These are phyloP conservation scores for Domatiomyces catenatus DNA, from an alignment of 2,329 filamentous ascomycete species.

Conservation along the genomic window DNA sequence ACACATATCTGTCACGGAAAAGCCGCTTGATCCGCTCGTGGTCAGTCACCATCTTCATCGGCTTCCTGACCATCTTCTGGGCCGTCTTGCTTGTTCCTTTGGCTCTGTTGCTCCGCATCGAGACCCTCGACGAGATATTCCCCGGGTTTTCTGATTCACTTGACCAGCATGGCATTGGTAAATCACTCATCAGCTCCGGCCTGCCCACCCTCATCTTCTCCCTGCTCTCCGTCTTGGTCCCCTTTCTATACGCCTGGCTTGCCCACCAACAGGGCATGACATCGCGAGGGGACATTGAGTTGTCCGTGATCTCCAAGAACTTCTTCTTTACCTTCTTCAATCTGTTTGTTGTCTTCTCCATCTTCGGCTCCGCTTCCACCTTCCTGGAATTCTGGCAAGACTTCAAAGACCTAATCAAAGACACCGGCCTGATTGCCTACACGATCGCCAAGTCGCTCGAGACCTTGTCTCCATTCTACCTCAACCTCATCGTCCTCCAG, in stretches of 20 bases:
- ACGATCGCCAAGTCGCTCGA: conserved; percentile 63
- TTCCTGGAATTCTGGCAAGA: conserved; percentile 50
- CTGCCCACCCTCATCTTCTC: conserved; percentile 75
- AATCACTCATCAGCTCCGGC: conserved; percentile 71
- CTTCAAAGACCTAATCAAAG: conserved; percentile 58
- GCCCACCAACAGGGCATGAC: conserved; percentile 88
- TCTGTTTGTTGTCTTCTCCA: conserved; percentile 86
- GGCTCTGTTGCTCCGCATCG: conserved; percentile 64
- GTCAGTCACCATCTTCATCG: conserved; percentile 70
- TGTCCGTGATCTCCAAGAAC: conserved; percentile 93
- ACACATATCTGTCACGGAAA: conserved; percentile 68
- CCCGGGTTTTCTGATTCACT: conserved; percentile 56
- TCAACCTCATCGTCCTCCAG: conserved; percentile 86
- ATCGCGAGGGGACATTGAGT: conserved; percentile 81
- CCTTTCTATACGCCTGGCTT: conserved; percentile 87
- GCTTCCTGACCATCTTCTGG: conserved; percentile 74
- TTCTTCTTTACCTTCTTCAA: conserved; percentile 99
- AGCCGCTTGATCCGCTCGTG: conserved; percentile 64
- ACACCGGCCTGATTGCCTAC: conserved; percentile 62
- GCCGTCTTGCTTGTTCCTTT: conserved; percentile 65
- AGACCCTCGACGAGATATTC: conserved; percentile 59
- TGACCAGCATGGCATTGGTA: conserved; percentile 50
- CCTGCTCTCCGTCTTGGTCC: conserved; percentile 73
- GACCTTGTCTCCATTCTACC: conserved; percentile 66
- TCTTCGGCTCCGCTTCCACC: conserved; percentile 64